Base-by-base conservation (phyloP, 352 stramenopile species). In the Phytophthora cajani region DNA sequence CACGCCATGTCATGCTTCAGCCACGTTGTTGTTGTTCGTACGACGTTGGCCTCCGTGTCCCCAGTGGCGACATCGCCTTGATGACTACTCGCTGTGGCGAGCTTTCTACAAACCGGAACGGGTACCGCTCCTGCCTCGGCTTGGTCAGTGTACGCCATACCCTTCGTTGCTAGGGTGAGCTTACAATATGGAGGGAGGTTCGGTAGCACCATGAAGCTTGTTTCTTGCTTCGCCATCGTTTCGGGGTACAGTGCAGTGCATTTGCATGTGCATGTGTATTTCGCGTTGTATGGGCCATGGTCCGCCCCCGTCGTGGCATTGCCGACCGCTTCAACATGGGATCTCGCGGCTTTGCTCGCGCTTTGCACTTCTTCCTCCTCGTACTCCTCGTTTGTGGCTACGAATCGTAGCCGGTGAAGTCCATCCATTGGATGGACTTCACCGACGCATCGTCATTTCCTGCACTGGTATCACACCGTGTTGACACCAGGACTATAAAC, bases 321-420 rank as follows among this genome's bases (percentile, higher is more conserved):
- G 57, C 50, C 23, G 42, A 36, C n/a, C 50, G 44, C 56, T 71
- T 75, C 56, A 75, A 67, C 52, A 62, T 68, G 65, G 66, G 44
- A 68, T 73, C 14, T 60, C 59, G 32, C 49, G 68, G 56, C 51
- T 75, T 62, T 71, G 55, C 68, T 67, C 56, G 46, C 47, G 10
- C 17, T 42, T 61, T 60, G 49, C 38, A 25, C 49, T 69, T 55
- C 21, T 27, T 70, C 40, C 57, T 67, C 12, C 50, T 44, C 33
- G 58, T 51, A 53, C 66, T 69, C 58, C 30, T 51, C 30, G 19
- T 25, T 58, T 53, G 21, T 46, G 62, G 23, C 51, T 16, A 14
- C 23, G 23, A 27, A 23, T 23, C 21, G 21, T 23, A 23, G 21
- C 51, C 11, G n/a, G n/a, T 23, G 21, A 23, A 23, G 21, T 23